phyloP scores from a whole-genome alignment of 371 early-diverging fungal species.

The Rhizopus sp. region DNA sequence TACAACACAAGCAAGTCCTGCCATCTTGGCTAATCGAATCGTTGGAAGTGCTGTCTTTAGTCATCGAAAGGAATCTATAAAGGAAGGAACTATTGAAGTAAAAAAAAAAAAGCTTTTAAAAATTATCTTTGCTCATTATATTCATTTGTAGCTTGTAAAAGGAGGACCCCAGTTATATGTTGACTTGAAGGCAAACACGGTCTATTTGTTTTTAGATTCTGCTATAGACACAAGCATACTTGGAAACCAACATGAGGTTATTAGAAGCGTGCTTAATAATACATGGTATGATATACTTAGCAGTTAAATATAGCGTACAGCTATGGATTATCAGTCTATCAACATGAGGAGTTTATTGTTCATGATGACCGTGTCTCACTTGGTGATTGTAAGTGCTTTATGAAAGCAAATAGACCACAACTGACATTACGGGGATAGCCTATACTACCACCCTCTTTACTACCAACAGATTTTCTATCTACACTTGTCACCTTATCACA shows the following conservation, averaged over 20 bases:
- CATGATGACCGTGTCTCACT: slow-evolving; percentile 42
- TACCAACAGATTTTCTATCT: slow-evolving; percentile 41
- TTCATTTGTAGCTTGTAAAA: slow-evolving; percentile 17
- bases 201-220: slow-evolving; percentile 42
- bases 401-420: background rate
- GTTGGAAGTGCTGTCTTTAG: slow-evolving; percentile 30
- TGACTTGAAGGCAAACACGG: slow-evolving; percentile 22
- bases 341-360: slow-evolving; percentile 35
- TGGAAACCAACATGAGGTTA: slow-evolving; percentile 10
- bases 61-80: slow-evolving; percentile 11
- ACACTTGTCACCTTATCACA: slow-evolving; percentile 30
- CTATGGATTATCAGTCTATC: slow-evolving; percentile 11
- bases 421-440: slow-evolving; percentile 23
- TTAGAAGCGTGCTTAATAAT: background rate
- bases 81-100: slow-evolving; percentile 16
- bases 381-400: slow-evolving; percentile 37
- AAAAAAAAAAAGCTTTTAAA: background rate
- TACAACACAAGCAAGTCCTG: slow-evolving; percentile 15
- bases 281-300: background rate
- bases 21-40: slow-evolving; percentile 34
- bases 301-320: background rate
- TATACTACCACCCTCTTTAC: slow-evolving; percentile 39
- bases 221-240: slow-evolving; percentile 18
- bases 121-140: background rate
- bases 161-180: slow-evolving; percentile 22